A percentile compares a stretch with the other conserved stretches of the same genome.
Conservation (phyloP, 108 stramenopile species). For the Stephanodiscus triporus region DNA sequence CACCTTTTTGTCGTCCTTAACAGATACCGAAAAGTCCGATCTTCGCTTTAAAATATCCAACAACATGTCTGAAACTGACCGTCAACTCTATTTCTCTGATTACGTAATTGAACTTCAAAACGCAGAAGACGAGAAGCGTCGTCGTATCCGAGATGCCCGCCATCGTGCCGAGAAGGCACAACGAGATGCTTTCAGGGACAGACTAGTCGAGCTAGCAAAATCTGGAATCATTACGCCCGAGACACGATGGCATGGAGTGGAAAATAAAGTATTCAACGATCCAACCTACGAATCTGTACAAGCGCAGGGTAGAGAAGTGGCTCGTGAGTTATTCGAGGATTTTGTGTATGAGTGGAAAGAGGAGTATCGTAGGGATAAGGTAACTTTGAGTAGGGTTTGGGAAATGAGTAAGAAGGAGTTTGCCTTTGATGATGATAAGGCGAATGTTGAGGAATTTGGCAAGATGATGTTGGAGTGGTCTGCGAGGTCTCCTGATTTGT, state of each 20-base stretch:
- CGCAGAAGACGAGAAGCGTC: constrained; percentile 79
- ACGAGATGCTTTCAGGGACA: constrained; percentile 64
- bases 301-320: constrained; percentile 70
- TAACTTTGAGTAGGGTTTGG: constrained; percentile 50
- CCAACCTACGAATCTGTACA: constrained; percentile 56
- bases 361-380: constrained; percentile 63
- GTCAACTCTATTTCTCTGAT: constrained; percentile 80
- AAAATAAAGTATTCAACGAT: constrained; percentile 51
- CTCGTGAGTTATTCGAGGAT: constrained; percentile 76
- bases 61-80: constrained; percentile 63
- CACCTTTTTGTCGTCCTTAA: constrained; percentile 60
- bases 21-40: constrained; percentile 54
- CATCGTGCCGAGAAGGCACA: constrained; percentile 80
- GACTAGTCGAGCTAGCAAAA: constrained; percentile 52
- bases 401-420: constrained; percentile 38
- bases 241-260: constrained; percentile 64
- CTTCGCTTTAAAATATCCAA: constrained; percentile 58
- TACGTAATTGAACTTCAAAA: constrained; percentile 75
- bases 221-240: constrained; percentile 61
- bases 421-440: constrained; percentile 26
- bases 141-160: constrained; percentile 75
- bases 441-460: constrained; percentile 56
- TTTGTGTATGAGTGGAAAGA: constrained; percentile 79
- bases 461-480: constrained; percentile 60
- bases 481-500: constrained; percentile 52